phyloP scores from a whole-genome alignment of 1,284 basidiomycete species.

The Tremellales sp. region DNA sequence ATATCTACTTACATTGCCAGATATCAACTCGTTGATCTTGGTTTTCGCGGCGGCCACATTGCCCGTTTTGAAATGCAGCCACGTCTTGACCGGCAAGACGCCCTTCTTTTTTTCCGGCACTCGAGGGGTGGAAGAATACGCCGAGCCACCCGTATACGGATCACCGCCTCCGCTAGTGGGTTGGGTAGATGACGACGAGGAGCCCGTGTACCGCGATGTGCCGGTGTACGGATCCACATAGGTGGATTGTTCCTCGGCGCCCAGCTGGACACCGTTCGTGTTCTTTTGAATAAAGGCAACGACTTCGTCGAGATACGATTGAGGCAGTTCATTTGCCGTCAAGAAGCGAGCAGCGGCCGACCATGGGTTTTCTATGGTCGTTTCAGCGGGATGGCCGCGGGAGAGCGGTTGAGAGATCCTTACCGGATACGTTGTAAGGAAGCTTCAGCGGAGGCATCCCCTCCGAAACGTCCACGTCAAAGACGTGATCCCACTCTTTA shows the following conservation, averaged over 20 bases:
- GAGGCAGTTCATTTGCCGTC: slow-evolving; percentile 74
- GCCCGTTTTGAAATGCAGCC: slow-evolving; percentile 76
- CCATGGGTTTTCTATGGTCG: slow-evolving; percentile 78
- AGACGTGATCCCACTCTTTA: slow-evolving; percentile 97
- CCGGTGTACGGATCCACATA: slow-evolving; percentile 90
- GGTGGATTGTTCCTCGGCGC: slow-evolving; percentile 48
- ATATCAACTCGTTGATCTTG: slow-evolving; percentile 77
- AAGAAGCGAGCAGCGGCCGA: slow-evolving; percentile 86
- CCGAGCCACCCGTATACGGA: slow-evolving; percentile 36
- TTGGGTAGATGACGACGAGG: slow-evolving; percentile 17
- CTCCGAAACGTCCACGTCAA: slow-evolving; percentile 94
- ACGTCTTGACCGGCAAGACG: slow-evolving; percentile 48
- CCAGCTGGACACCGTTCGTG: slow-evolving; percentile 66
- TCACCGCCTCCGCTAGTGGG: slow-evolving; percentile 21
- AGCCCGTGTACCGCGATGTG: slow-evolving; percentile 57
- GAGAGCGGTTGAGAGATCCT: slow-evolving; percentile 22
- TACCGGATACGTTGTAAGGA: slow-evolving; percentile 84
- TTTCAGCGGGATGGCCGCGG: background rate
- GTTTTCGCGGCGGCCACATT: slow-evolving; percentile 81
- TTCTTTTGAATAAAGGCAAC: slow-evolving; percentile 93
- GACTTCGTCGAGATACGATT: slow-evolving; percentile 82
- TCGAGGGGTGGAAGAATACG: slow-evolving; percentile 33
- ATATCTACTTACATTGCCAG: slow-evolving; percentile 32
- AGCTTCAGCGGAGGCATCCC: slow-evolving; percentile 89
- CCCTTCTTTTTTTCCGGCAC: slow-evolving; percentile 50